A percentile compares a stretch with the other conserved stretches of the same genome.
These are phyloP conservation scores for Cystobasidium tubakii DNA, from an alignment of 768 basidiomycete genomes.

Conservation along the genomic window DNA sequence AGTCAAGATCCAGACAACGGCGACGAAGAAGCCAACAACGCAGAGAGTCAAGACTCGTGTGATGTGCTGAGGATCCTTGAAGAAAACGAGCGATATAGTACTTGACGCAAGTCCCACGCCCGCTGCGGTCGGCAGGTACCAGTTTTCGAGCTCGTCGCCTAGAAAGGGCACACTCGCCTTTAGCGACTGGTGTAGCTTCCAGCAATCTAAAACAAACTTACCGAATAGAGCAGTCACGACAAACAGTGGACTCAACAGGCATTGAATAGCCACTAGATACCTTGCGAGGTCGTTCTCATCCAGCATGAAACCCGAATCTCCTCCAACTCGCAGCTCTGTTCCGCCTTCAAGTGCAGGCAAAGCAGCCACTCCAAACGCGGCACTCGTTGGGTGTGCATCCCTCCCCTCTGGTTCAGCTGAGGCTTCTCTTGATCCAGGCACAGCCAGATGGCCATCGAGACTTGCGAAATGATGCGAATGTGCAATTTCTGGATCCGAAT, in stretches of 20 bases:
- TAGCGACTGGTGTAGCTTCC: constrained; percentile 34
- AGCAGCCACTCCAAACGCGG: neutral
- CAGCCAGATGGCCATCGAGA: neutral
- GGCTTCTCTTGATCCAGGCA: neutral
- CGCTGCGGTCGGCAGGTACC: constrained; percentile 58
- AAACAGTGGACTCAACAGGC: constrained; percentile 73
- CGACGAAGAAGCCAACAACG: constrained; percentile 81
- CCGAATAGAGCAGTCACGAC: constrained; percentile 70
- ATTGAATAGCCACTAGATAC: constrained; percentile 80
- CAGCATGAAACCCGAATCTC: neutral
- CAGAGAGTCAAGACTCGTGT: constrained; percentile 62
- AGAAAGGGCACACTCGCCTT: constrained; percentile 36
- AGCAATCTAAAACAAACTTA: constrained; percentile 50
- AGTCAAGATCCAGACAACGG: constrained; percentile 96
- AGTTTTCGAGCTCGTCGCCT: constrained; percentile 46
- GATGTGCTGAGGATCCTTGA: constrained; percentile 57
- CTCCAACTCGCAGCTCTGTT: neutral
- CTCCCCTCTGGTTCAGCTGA: constrained; percentile 1
- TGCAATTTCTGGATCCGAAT: neutral
- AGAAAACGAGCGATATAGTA: constrained; percentile 58
- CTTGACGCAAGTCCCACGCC: constrained; percentile 58
- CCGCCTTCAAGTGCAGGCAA: neutral
- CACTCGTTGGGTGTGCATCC: neutral
- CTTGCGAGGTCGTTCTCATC: constrained; percentile 51
- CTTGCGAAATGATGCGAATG: constrained; percentile 7